Evolutionary conservation across 163 green algal genomes (phyloP).

Genomic region (Chlamydomonas reinhardtii): DNA sequence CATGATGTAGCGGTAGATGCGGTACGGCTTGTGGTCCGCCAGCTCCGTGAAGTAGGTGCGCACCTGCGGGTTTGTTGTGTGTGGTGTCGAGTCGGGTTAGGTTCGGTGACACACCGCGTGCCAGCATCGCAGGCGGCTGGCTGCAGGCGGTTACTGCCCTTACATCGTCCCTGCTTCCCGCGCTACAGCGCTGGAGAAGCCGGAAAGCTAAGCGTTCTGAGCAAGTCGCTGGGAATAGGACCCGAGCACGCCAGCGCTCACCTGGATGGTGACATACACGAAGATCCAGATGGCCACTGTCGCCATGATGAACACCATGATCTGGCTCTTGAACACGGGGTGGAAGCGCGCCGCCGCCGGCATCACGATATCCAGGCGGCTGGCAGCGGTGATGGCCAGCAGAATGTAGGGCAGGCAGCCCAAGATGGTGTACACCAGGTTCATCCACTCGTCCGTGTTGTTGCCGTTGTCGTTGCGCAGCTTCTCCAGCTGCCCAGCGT

Average conservation of each 20-base stretch:
- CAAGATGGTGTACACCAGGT: constrained; percentile 46
- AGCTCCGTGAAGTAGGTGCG: constrained; percentile 51
- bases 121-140: not conserved
- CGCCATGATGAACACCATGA: constrained; percentile 59
- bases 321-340: constrained; percentile 40
- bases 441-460: constrained; percentile 68
- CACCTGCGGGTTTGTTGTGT: constrained; percentile 26
- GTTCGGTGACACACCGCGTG: too few species aligned
- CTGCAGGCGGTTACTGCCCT: too few species aligned
- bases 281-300: constrained; percentile 39
- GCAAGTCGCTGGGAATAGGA: too few species aligned
- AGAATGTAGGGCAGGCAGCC: constrained; percentile 52
- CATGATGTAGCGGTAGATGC: constrained; percentile 59
- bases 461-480: constrained; percentile 67
- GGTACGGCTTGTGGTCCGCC: constrained; percentile 63
- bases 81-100: too few species aligned
- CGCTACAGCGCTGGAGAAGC: too few species aligned
- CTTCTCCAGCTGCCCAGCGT: constrained; percentile 65
- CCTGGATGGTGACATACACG: constrained; percentile 42
- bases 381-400: constrained; percentile 47
- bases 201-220: too few species aligned
- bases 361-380: constrained; percentile 54
- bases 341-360: not conserved
- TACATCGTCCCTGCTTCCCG: too few species aligned
- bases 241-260: not conserved